A percentile compares a stretch with the other conserved stretches of the same genome.
Evolutionary conservation across 1,284 basidiomycete genomes (phyloP).

Genomic region (Ganoderma meredithae): DNA sequence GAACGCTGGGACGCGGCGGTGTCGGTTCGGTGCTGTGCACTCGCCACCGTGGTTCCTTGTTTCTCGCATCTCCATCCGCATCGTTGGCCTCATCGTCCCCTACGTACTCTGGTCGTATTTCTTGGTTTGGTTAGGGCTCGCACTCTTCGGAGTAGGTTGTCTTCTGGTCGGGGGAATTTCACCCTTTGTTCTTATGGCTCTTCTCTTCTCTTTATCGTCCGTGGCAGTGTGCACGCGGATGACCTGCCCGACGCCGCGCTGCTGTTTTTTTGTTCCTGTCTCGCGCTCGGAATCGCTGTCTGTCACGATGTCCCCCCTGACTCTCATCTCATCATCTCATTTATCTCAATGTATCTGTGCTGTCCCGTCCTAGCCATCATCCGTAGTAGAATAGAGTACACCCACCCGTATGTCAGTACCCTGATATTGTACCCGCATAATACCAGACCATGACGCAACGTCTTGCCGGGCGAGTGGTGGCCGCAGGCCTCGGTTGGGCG

Average conservation of each 20-base stretch:
- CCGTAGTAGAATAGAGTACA: conserved; percentile 34
- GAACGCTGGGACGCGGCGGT: conserved; percentile 24
- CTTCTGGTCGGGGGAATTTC: neutral
- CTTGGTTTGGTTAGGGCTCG: neutral
- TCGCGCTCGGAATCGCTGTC: conserved; percentile 17
- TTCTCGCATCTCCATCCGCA: conserved; percentile 11
- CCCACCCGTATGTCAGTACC: conserved; percentile 26
- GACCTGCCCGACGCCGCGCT: conserved; percentile 10
- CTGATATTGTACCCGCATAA: conserved; percentile 31
- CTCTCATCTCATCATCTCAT: conserved; percentile 19
- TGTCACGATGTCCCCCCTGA: conserved; percentile 13
- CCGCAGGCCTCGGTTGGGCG: neutral
- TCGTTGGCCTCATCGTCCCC: conserved; percentile 4
- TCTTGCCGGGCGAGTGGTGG: conserved; percentile 1
- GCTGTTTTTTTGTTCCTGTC: conserved; percentile 17
- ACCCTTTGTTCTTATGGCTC: neutral
- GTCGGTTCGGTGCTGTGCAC: conserved; percentile 33
- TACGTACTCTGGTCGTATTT: neutral
- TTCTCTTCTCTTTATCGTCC: conserved; percentile 12
- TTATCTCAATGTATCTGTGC: conserved; percentile 28
- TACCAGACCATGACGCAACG: conserved; percentile 22
- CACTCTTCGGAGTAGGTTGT: conserved; percentile 4
- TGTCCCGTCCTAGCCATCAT: conserved; percentile 31
- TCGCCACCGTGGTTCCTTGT: conserved; percentile 16
- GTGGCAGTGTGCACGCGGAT: conserved; percentile 18